Percentiles rank a stretch among this genome's conserved stretches.
These are phyloP conservation scores for Hemisphaericaspora xylanilytica DNA, from an alignment of 1,139 yeast species.

Conservation along the genomic window DNA sequence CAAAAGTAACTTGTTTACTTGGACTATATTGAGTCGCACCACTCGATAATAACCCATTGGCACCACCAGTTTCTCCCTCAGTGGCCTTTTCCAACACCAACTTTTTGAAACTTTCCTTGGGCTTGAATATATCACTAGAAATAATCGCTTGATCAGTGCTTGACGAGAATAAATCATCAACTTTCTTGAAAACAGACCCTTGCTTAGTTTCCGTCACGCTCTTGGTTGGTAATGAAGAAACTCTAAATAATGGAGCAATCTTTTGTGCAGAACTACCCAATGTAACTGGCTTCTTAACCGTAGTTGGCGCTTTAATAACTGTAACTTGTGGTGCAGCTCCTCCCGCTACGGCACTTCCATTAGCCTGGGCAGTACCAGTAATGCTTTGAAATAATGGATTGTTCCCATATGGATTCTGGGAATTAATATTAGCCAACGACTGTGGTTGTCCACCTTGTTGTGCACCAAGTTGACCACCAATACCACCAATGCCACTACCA, in stretches of 20 bases:
- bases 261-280: slow-evolving; percentile 56
- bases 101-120: slow-evolving; percentile 56
- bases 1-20: slow-evolving; percentile 39
- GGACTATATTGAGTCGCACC: slow-evolving; percentile 12
- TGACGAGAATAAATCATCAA: slow-evolving; percentile 23
- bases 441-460: slow-evolving; percentile 24
- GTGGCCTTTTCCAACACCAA: slow-evolving; percentile 51
- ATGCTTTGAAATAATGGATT: slow-evolving; percentile 60
- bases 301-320: slow-evolving; percentile 42
- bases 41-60: slow-evolving; percentile 13
- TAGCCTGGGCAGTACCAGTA: slow-evolving; percentile 20
- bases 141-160: slow-evolving; percentile 65
- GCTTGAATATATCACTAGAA: slow-evolving; percentile 71
- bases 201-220: slow-evolving; percentile 16
- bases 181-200: slow-evolving; percentile 16
- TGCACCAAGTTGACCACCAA: neutral
- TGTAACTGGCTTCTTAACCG: slow-evolving; percentile 51
- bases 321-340: slow-evolving; percentile 47
- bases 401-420: slow-evolving; percentile 71
- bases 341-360: slow-evolving; percentile 3
- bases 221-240: slow-evolving; percentile 18
- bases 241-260: slow-evolving; percentile 47
- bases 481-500: neutral
- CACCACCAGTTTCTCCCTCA: slow-evolving; percentile 5
- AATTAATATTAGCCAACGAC: slow-evolving; percentile 43